Evolutionary conservation across 208 protist species (phyloP).

Genomic region (Histomonas meleagridis): DNA sequence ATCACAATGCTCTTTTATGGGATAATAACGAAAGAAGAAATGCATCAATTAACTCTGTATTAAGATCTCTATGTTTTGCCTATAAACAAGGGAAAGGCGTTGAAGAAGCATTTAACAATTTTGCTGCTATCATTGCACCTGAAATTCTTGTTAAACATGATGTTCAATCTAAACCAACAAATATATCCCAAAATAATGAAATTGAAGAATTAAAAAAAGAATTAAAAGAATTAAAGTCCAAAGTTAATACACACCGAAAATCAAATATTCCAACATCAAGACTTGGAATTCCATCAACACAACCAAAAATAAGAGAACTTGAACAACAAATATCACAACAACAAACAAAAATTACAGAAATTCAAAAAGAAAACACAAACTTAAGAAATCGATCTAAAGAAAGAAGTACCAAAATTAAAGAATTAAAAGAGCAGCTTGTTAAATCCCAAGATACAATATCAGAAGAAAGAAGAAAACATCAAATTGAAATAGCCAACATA

Average conservation of each 20-base stretch:
- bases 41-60: neutral
- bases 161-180: neutral
- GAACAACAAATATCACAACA: neutral
- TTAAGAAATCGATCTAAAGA: neutral
- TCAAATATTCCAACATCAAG: neutral
- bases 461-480: neutral
- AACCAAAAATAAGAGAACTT: neutral
- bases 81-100: neutral
- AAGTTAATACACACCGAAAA: neutral
- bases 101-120: neutral
- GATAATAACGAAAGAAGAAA: neutral
- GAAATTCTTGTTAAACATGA: neutral
- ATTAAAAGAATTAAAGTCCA: neutral
- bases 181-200: neutral
- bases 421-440: neutral
- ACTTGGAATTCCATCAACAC: neutral
- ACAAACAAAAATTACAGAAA: neutral
- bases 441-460: neutral
- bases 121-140: constrained; percentile 1
- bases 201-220: neutral
- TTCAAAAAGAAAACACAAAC: neutral
- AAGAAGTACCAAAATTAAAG: neutral
- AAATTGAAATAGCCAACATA: neutral
- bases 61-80: neutral
- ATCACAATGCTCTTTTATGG: neutral